These are phyloP conservation scores for Funneliformis geosporum DNA, from an alignment of 192 early-diverging fungal genomes.

Conservation along the genomic window DNA sequence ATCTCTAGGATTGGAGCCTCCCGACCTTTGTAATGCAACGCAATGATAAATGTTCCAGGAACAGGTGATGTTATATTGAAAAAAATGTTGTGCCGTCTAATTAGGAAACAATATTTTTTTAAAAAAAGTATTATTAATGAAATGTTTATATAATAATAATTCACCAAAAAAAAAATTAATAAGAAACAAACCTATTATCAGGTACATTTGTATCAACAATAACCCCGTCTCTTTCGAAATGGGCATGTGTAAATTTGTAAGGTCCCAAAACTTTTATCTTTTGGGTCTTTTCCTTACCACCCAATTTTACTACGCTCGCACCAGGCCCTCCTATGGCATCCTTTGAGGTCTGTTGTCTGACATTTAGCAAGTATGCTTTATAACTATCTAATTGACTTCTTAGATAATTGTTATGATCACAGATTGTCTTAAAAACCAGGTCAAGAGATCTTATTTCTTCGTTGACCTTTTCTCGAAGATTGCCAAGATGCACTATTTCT, in stretches of 20 bases:
- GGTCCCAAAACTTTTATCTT: slow-evolving; percentile 63
- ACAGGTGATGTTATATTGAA: slow-evolving; percentile 88
- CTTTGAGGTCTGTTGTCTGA: slow-evolving; percentile 75
- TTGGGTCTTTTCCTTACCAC: slow-evolving; percentile 47
- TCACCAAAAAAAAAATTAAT: not conserved
- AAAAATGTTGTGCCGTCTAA: slow-evolving; percentile 78
- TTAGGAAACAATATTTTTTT: not conserved
- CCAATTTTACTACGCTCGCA: slow-evolving; percentile 63
- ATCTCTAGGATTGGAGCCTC: slow-evolving; percentile 93
- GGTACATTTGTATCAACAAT: slow-evolving; percentile 90
- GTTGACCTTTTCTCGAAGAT: slow-evolving; percentile 83
- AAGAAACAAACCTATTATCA: slow-evolving; percentile 67
- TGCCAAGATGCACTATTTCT: slow-evolving; percentile 89
- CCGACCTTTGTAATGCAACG: slow-evolving; percentile 86
- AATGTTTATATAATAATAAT: not conserved
- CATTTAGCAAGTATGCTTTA: slow-evolving; percentile 93
- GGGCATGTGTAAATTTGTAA: slow-evolving; percentile 81
- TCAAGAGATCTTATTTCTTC: slow-evolving; percentile 78
- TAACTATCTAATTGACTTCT: slow-evolving; percentile 88
- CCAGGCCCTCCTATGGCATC: slow-evolving; percentile 28
- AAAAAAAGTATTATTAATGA: not conserved
- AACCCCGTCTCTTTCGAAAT: slow-evolving; percentile 88
- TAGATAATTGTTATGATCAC: slow-evolving; percentile 93
- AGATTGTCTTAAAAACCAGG: slow-evolving; percentile 87
- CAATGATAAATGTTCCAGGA: slow-evolving; percentile 88